Conservation (phyloP, 805 yeast genomes). For the Candida taoyuanica region DNA sequence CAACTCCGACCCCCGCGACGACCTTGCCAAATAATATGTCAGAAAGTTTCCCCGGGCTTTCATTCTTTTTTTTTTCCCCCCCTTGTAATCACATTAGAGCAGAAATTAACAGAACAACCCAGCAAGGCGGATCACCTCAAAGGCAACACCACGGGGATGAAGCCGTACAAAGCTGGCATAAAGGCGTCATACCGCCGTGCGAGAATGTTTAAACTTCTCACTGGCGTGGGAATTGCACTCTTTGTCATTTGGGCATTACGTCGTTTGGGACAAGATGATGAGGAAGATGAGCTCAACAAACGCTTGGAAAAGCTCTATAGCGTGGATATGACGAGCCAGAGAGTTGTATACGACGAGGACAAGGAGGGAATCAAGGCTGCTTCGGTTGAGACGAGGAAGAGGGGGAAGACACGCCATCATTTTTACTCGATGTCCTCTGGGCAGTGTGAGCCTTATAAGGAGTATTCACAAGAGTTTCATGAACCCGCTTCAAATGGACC, state of each 20-base stretch:
- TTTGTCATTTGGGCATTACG: conserved; percentile 10
- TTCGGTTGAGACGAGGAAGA: conserved; percentile 4
- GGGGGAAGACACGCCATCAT: conserved; percentile 12
- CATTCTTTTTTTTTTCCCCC: not conserved
- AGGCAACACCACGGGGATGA: not conserved
- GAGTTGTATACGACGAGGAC: conserved; percentile 5
- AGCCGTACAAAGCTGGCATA: conserved; percentile 5
- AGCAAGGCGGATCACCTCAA: not conserved
- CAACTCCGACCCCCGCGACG: no score
- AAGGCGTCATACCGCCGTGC: conserved; percentile 12
- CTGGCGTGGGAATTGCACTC: conserved; percentile 6
- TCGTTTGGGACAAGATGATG: no score
- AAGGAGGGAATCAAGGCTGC: conserved; percentile 6
- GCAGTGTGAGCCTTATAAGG: conserved; percentile 58
- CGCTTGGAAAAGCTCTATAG: conserved; percentile 6
- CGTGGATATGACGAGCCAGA: conserved; percentile 5
- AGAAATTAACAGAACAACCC: no score
- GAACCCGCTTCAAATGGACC: conserved; percentile 64
- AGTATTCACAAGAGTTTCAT: conserved; percentile 43
- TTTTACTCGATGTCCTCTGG: conserved; percentile 13
- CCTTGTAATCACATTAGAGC: not conserved
- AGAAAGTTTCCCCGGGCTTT: not conserved
- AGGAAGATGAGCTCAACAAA: conserved; percentile 12
- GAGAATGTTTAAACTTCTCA: conserved; percentile 2
- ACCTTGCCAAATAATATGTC: no score